phyloP scores from a whole-genome alignment of 1,139 yeast genomes.

The Eremothecium gossypii region DNA sequence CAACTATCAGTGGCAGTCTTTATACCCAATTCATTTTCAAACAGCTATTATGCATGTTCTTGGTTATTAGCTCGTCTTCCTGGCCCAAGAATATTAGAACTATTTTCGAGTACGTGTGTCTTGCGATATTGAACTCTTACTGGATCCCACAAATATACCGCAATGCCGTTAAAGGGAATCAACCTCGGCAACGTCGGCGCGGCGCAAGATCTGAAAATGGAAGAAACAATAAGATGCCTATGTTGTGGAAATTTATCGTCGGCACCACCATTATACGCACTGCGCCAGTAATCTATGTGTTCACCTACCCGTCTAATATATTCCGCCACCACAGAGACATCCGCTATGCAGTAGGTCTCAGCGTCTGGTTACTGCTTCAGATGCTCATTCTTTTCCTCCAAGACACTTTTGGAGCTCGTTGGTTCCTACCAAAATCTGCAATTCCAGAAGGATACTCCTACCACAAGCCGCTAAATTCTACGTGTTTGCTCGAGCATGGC shows the following conservation, averaged over 20 bases:
- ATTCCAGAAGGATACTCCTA: conserved; percentile 77
- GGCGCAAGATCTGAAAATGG: conserved; percentile 9
- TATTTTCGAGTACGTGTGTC: conserved; percentile 47
- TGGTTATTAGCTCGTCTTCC: conserved; percentile 46
- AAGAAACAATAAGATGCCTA: conserved; percentile 22
- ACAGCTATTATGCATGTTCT: conserved; percentile 49
- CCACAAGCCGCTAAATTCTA: conserved; percentile 20
- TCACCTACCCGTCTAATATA: conserved; percentile 36
- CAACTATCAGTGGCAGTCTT: conserved; percentile 48
- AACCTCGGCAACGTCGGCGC: conserved; percentile 14
- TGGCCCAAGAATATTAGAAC: conserved; percentile 57
- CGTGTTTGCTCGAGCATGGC: conserved; percentile 27
- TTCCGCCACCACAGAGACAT: conserved; percentile 54
- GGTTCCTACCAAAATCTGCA: conserved; percentile 67
- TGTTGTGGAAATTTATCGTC: conserved; percentile 43
- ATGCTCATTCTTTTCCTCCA: conserved; percentile 50
- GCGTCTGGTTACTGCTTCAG: conserved; percentile 51
- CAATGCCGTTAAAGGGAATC: conserved; percentile 43
- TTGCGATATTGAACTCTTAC: conserved; percentile 52
- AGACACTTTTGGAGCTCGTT: conserved; percentile 63
- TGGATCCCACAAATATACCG: conserved; percentile 91
- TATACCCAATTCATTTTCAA: conserved; percentile 56
- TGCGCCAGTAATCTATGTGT: conserved; percentile 56
- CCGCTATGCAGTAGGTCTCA: conserved; percentile 36
- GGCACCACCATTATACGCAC: conserved; percentile 58